Evolutionary conservation across 768 basidiomycete genomes (phyloP), one percentile per base, ranked within the genome.

Genomic region (Leccinum uliginosum): DNA sequence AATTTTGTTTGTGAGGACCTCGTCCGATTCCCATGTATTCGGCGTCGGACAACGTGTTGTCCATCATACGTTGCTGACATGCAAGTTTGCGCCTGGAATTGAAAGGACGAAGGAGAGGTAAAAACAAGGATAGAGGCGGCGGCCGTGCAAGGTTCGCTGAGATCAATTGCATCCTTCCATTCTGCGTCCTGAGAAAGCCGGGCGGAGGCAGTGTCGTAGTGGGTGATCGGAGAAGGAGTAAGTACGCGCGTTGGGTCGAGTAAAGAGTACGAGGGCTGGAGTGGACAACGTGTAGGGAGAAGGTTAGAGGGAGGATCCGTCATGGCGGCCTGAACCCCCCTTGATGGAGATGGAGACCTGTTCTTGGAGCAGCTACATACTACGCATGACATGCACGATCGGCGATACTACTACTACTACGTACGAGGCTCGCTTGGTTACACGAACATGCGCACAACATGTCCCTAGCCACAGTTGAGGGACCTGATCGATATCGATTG

Each of bases 231-330:
- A 15, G 15, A 21, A 21, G 14, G 45, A 26, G 32, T 32, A 35
- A 48, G 52, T 32, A 43, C 29, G 17, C 26, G 40, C 24, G 56
- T 53, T 50, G 5, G 14, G 7, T 51, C 26, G 53, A 35, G 53
- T 12, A 23, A 35, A 23, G 14, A 21, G 24, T 24, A 30, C 8
- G 12, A 27, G 26, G 46, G 30, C 40, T 59, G 11, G 51, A 53
- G 52, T 9, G 34, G 19, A 29, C 62, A 62, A 64, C 62, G 58
- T 64, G 61, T 62, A 56, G 15, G 14, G 49, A 19, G 57, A 38
- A 49, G 35, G 35, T 38, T 4, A 17, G 35, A 11, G 44, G 29
- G 56, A 38, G 50, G 52, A 64, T 64, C 58, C 19, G 34, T 34
- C 34, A 24, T 10, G 19, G 43, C 6, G 44, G 44, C 44, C 23